Evolutionary conservation across 1,284 basidiomycete species (phyloP).

Genomic region (Exobasidium rhododendri): DNA sequence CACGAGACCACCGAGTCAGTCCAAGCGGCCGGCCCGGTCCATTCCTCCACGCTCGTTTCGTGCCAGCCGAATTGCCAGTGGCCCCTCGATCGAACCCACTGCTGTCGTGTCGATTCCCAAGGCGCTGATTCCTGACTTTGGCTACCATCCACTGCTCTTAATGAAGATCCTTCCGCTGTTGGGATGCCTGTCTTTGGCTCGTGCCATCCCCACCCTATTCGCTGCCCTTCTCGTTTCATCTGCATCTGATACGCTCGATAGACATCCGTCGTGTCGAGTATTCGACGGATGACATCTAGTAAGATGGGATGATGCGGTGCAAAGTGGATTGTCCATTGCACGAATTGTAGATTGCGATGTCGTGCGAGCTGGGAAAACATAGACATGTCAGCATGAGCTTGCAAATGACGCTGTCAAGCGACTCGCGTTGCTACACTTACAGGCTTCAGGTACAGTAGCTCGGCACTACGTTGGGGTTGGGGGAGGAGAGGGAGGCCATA

Average conservation of each 20-base stretch:
- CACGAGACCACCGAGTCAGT: conserved; percentile 30
- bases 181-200: too few species aligned
- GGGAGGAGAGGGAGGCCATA: too few species aligned
- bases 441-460: too few species aligned
- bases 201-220: conserved; percentile 20
- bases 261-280: conserved; percentile 23
- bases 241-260: conserved; percentile 23
- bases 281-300: conserved; percentile 27
- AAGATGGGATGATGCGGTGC: conserved; percentile 31
- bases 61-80: conserved; percentile 32
- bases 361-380: too few species aligned
- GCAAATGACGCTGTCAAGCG: too few species aligned
- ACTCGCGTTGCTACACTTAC: too few species aligned
- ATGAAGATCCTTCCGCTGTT: too few species aligned
- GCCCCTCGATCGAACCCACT: conserved; percentile 32
- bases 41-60: conserved; percentile 25
- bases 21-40: conserved; percentile 32
- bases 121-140: conserved; percentile 14
- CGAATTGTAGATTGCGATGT: conserved; percentile 16
- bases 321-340: conserved; percentile 32
- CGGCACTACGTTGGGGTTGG: too few species aligned
- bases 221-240: conserved; percentile 18
- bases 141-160: too few species aligned
- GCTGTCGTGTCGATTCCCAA: conserved; percentile 24
- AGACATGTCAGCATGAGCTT: too few species aligned